Evolutionary conservation across 2,329 filamentous ascomycete genomes (phyloP), one percentile per base, ranked within the genome.

Genomic region (Neoarthrinium moseri): DNA sequence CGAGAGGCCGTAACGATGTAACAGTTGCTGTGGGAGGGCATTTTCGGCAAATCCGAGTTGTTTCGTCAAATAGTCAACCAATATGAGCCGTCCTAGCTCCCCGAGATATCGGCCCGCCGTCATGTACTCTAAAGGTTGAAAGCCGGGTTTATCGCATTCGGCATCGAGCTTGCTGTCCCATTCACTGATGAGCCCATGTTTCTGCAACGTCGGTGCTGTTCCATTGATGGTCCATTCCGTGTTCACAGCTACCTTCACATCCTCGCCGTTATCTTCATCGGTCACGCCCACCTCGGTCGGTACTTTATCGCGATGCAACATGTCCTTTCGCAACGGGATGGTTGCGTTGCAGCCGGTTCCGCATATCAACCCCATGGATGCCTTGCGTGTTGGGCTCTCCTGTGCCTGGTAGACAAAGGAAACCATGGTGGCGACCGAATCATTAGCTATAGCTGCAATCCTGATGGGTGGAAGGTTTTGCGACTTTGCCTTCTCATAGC

Each of bases 81-180:
- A 73, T 50, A 88, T 81, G 46, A 91, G 71, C 21, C 87, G 81
- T 20, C 86, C 84, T 10, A 91, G 77, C 64, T 91, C 87, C 41
- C 87, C 87, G 4, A 91, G 74, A 60, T 91, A 91, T 32, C 87
- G 75, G 3, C 87, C 87, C 3, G 87, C 81, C 1, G 87, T 91
- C 85, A 92, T 89, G 66, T 91, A 92, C 61, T 94, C 89, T 17
- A 92, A 78, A 0, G 88, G 87, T 53, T 92, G 88, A 56, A 92
- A 91, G 0, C 88, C 87, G 0, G 88, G 86, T 6, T 72, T 73
- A 55, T 89, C 84, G 55, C 84, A 85, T 36, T 82, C 77, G 4
- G 66, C 66, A 55, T 91, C 87, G 5, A 94, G 73, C 48, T 75
- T 68, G 8, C 72, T 66, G 57, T 94, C 89, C 88, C 88, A 92